Base-by-base conservation (phyloP, 257 asterid genomes). In the Ajuga chamaepitys region DNA sequence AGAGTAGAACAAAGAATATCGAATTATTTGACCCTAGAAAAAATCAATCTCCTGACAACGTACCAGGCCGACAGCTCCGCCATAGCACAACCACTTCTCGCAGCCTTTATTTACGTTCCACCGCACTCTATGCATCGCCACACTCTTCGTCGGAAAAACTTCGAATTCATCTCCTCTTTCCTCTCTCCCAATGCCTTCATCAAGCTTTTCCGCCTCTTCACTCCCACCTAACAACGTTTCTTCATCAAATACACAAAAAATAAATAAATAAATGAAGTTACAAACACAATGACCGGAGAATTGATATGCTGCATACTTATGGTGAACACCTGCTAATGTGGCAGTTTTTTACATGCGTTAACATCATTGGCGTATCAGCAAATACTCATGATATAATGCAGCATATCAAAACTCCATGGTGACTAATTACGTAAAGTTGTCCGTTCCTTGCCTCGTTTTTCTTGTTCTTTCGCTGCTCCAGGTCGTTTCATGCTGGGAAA, bases 41-140 rank as follows among this genome's bases (percentile, higher is more conserved):
- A 64, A 74, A n/a, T 81, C 64, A 21, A 86, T 64, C 76, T 86
- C 76, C 62, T 89, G 96, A 69, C 89, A 86, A 7, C 97, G 88
- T 57, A 93, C 50, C 70, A 93, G 60, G 7, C 99, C 99, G 4
- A 90, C 97, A 48, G 95, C 85, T 48, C 99, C 99, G 41, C 97
- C 99, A 12, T 80, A 85, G 82, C 96, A 84, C n/a, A 93, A 79
- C 97, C 95, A 93, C 63, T 71, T 87, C 73, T 85, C 95, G 63
- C 95, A 80, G 50, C 96, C 94, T 81, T 68, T 85, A 68, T 93
- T 93, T 45, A 64, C 66, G 68, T 84, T 93, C 99, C 99, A 93
- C 75, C 95, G 81, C 71, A 93, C 89, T 62, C 77, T 82, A 57
- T 87, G 91, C 83, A 89, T 71, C 3, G 95, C 88, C 62, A 87